phyloP scores from a whole-genome alignment of 2,329 filamentous ascomycete species.

The Bipolaris oryzae region DNA sequence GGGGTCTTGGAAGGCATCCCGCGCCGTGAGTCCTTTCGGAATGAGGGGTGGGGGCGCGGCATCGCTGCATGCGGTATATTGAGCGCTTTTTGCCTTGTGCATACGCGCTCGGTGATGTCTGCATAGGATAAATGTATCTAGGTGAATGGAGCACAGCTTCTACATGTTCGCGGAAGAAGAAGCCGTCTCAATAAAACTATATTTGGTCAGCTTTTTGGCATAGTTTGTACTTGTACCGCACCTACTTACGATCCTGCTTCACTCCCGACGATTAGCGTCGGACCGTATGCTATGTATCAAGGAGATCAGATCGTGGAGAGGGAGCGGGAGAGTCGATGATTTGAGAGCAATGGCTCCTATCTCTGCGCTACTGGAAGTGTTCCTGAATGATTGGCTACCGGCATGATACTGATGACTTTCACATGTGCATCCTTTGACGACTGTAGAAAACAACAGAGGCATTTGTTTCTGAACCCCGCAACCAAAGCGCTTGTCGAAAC shows the following conservation, averaged over 20 bases:
- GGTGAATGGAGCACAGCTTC: conserved; percentile 4
- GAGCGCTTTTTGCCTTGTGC: conserved; percentile 5
- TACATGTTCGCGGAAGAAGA: not conserved
- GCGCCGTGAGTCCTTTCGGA: conserved; percentile 1
- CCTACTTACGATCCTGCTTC: not conserved
- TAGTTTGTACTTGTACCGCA: not conserved
- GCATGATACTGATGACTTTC: not conserved
- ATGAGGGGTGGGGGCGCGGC: conserved; percentile 5
- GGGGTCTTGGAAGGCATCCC: conserved; percentile 2
- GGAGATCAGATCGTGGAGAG: not conserved
- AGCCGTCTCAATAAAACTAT: not conserved
- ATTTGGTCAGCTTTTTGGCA: not conserved
- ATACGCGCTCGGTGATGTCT: conserved; percentile 8
- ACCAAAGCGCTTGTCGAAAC: not conserved
- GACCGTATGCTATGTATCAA: not conserved
- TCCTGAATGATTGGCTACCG: not conserved
- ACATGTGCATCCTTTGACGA: not conserved
- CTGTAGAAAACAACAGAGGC: not conserved
- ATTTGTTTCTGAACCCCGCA: not conserved
- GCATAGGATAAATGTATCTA: conserved; percentile 2
- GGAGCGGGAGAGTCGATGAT: not conserved
- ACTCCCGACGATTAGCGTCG: not conserved
- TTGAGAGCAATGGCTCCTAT: not conserved
- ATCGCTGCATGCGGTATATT: conserved; percentile 7
- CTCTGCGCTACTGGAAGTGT: not conserved